phyloP scores from a whole-genome alignment of 345 rosid species.

The Triadica sebifera region DNA sequence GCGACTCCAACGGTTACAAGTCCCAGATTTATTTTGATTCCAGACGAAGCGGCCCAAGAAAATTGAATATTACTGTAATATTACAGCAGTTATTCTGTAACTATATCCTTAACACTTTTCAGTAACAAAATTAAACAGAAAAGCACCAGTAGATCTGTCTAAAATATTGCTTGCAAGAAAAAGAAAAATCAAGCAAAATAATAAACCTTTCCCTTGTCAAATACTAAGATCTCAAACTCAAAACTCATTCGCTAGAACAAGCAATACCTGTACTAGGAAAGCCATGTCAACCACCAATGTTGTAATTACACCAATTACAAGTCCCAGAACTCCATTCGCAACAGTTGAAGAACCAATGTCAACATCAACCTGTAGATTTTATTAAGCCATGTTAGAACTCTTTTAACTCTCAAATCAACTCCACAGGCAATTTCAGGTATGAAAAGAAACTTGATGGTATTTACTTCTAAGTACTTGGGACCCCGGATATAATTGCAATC shows the following conservation, averaged over 20 bases:
- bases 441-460: not conserved
- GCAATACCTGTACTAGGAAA: conserved; percentile 91
- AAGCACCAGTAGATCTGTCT: not conserved
- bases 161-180: not conserved
- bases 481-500: conserved; percentile 93
- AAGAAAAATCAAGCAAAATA: not conserved
- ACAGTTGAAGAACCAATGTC: conserved; percentile 98
- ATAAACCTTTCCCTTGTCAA: not conserved
- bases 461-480: conserved; percentile 80
- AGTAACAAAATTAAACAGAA: not conserved
- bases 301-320: conserved; percentile 90
- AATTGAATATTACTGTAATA: too few species aligned
- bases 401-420: not conserved
- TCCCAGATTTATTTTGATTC: too few species aligned
- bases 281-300: conserved; percentile 98
- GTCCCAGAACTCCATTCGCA: conserved; percentile 98
- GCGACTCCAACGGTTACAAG: too few species aligned
- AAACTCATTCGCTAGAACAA: conserved; percentile 14
- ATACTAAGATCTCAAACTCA: not conserved
- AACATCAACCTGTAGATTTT: conserved; percentile 65
- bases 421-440: not conserved
- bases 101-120: too few species aligned
- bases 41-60: too few species aligned
- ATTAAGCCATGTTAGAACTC: conserved; percentile 15
- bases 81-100: too few species aligned